Evolutionary conservation across 306 rosid genomes (phyloP).

Genomic region (Cucumis melo): DNA sequence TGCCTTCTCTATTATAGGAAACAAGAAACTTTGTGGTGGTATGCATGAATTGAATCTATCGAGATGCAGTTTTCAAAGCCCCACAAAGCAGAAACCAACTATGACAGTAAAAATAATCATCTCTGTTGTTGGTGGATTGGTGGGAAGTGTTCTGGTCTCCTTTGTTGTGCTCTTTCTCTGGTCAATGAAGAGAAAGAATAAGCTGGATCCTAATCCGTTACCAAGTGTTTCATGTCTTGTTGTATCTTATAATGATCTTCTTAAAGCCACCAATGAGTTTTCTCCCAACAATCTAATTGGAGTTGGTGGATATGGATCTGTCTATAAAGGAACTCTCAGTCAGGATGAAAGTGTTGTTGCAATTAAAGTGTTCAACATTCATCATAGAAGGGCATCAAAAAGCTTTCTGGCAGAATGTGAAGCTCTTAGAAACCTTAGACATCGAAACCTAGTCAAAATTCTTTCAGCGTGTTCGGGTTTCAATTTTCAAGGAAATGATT

Average conservation of each 20-base stretch:
- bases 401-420: slow-evolving; percentile 18
- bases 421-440: slow-evolving; percentile 9
- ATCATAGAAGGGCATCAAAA: not conserved
- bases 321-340: slow-evolving; percentile 12
- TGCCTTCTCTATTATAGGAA: not conserved
- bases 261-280: slow-evolving; percentile 19
- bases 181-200: not conserved
- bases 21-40: slow-evolving; percentile 11
- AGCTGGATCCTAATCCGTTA: not conserved
- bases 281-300: slow-evolving; percentile 16
- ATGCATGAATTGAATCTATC: slow-evolving; percentile 6
- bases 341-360: slow-evolving; percentile 7
- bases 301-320: slow-evolving; percentile 17
- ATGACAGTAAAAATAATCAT: not conserved
- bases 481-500: slow-evolving; percentile 32
- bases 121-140: not conserved
- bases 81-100: not conserved
- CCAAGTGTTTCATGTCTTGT: slow-evolving; percentile 1
- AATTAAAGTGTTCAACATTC: slow-evolving; percentile 14
- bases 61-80: not conserved
- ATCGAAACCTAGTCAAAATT: slow-evolving; percentile 11
- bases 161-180: not conserved
- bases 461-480: slow-evolving; percentile 6
- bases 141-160: not conserved
- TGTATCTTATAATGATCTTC: slow-evolving; percentile 17